Conservation (phyloP, 306 rosid species). For the Datisca glomerata region DNA sequence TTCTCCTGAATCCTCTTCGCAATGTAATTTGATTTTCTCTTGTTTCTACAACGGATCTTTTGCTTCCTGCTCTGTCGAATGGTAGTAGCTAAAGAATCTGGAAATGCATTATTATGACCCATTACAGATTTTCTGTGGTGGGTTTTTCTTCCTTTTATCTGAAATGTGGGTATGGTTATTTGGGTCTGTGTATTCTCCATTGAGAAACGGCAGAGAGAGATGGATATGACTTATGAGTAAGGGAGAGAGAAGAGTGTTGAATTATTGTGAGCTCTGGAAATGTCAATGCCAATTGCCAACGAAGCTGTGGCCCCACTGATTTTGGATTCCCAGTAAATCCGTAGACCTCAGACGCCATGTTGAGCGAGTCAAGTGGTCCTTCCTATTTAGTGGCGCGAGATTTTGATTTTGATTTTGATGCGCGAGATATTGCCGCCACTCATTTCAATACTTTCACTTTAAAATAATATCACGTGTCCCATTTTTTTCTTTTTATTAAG, state of each 20-base stretch:
- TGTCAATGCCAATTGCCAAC: constrained; percentile 98
- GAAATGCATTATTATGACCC: constrained; percentile 11
- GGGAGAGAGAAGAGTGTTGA: constrained; percentile 19
- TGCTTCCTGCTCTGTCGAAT: constrained; percentile 8
- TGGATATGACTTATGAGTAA: constrained; percentile 1
- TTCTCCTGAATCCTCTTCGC: constrained; percentile 5
- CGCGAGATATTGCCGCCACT: too few species aligned
- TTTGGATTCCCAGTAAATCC: constrained; percentile 26
- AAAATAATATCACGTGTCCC: too few species aligned
- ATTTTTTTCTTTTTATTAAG: too few species aligned
- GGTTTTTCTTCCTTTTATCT: constrained; percentile 19
- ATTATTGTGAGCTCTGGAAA: constrained; percentile 60
- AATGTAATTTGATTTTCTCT: constrained; percentile 4
- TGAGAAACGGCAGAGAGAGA: background rate
- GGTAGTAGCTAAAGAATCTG: constrained; percentile 20
- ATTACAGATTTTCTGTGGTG: constrained; percentile 2
- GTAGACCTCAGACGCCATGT: constrained; percentile 10
- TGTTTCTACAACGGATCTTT: constrained; percentile 1
- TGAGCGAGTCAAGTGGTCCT: constrained; percentile 9
- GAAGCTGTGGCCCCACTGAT: constrained; percentile 63
- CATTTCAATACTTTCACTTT: too few species aligned
- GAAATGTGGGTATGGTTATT: constrained; percentile 23
- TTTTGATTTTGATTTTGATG: too few species aligned
- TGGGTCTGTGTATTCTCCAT: constrained; percentile 19
- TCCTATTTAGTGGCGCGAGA: too few species aligned